These are phyloP conservation scores for Ophiostoma ips DNA, from an alignment of 2,329 filamentous ascomycete species.

Conservation along the genomic window DNA sequence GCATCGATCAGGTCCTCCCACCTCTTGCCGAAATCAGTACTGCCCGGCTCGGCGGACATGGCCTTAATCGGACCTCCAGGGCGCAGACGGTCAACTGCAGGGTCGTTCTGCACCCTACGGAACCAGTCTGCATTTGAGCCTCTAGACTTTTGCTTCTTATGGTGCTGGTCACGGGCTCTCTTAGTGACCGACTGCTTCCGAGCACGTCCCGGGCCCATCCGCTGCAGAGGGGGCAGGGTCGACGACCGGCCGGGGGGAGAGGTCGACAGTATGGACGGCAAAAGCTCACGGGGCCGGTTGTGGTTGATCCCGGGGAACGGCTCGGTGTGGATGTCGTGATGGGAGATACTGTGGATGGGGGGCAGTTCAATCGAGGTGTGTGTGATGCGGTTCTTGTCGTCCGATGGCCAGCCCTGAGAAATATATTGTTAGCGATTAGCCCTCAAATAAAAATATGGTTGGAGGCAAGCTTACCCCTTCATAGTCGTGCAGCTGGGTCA, in stretches of 20 bases:
- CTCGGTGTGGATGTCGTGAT: slow-evolving; percentile 56
- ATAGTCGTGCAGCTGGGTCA: slow-evolving; percentile 70
- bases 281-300: slow-evolving; percentile 54
- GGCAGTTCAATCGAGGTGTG: slow-evolving; percentile 61
- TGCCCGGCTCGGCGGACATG: slow-evolving; percentile 62
- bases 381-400: slow-evolving; percentile 50
- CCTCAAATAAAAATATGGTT: not conserved
- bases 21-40: slow-evolving; percentile 67
- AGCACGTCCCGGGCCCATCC: slow-evolving; percentile 56
- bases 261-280: slow-evolving; percentile 68
- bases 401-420: slow-evolving; percentile 54
- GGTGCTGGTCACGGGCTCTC: slow-evolving; percentile 58
- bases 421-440: not conserved
- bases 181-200: slow-evolving; percentile 81
- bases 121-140: slow-evolving; percentile 56
- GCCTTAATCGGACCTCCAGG: slow-evolving; percentile 61
- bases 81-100: slow-evolving; percentile 42
- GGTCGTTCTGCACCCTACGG: slow-evolving; percentile 41
- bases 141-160: slow-evolving; percentile 65
- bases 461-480: slow-evolving; percentile 41
- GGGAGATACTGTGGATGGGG: slow-evolving; percentile 43
- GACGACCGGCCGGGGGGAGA: slow-evolving; percentile 81
- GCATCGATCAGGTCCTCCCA: slow-evolving; percentile 97
- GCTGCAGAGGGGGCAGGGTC: slow-evolving; percentile 71
- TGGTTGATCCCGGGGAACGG: slow-evolving; percentile 49